A percentile compares a stretch with the other conserved stretches of the same genome.
phyloP scores from a whole-genome alignment of 2,329 filamentous ascomycete genomes.

The Talaromyces sp. region DNA sequence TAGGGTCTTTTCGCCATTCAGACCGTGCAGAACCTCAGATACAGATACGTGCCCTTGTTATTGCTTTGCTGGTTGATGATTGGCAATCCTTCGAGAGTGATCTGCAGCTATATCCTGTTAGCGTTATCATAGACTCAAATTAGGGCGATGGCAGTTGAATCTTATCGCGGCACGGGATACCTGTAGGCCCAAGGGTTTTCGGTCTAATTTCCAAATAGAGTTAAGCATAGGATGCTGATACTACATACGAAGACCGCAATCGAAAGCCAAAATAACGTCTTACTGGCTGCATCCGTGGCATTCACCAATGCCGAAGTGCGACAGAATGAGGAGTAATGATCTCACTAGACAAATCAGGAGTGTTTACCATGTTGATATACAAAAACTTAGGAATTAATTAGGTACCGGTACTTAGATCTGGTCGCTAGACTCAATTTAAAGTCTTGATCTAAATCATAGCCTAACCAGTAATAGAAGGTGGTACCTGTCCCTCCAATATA shows the following conservation, averaged over 20 bases:
- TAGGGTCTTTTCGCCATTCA: neutral
- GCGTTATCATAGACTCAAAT: neutral
- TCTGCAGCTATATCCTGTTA: neutral
- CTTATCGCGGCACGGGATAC: neutral
- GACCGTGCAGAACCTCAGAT: neutral
- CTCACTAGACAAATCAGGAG: neutral
- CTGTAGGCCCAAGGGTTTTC: neutral
- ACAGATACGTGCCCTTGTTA: neutral
- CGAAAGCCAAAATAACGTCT: neutral
- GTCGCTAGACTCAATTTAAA: neutral
- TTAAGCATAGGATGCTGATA: neutral
- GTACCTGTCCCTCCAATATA: neutral
- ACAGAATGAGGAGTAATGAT: neutral
- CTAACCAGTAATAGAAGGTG: slow-evolving; percentile 8
- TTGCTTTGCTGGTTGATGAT: neutral
- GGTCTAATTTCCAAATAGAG: neutral
- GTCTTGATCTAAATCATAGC: neutral
- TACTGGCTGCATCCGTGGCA: neutral
- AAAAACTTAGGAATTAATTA: neutral
- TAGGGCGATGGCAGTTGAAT: neutral
- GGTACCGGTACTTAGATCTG: neutral
- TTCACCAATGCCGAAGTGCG: neutral
- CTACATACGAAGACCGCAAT: neutral
- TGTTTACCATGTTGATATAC: neutral
- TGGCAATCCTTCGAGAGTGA: neutral